phyloP scores from a whole-genome alignment of 2,329 filamentous ascomycete species.

The Ceratocystis destructans region DNA sequence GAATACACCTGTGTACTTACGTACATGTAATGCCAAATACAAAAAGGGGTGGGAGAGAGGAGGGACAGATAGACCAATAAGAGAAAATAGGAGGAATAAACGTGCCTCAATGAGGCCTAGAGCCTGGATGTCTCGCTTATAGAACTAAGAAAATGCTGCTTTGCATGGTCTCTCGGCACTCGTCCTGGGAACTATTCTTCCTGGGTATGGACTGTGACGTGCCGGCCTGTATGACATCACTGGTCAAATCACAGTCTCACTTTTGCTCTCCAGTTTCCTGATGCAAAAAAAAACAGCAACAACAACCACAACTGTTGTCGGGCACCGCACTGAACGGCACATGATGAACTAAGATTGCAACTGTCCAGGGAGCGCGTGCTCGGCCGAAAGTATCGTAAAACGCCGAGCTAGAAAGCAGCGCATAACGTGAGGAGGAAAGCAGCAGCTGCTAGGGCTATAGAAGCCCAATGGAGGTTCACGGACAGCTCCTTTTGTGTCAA shows the following conservation, averaged over 20 bases:
- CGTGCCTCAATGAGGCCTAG: too few relatives aligned
- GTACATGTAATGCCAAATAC: not conserved
- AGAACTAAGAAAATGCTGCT: not conserved
- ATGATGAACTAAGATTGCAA: not conserved
- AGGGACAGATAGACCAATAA: not conserved
- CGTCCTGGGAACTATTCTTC: not conserved
- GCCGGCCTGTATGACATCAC: not conserved
- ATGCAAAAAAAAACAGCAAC: not conserved
- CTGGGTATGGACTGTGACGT: not conserved
- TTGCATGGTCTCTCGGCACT: not conserved
- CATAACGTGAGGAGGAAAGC: not conserved
- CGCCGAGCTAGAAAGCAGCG: not conserved
- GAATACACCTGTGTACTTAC: not conserved
- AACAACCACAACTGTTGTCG: not conserved
- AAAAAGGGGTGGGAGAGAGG: not conserved
- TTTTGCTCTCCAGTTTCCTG: not conserved
- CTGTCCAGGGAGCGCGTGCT: not conserved
- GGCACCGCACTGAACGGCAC: constrained; percentile 1
- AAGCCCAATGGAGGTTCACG: not conserved
- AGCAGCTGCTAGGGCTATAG: not conserved
- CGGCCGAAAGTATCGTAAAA: not conserved
- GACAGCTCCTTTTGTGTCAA: not conserved
- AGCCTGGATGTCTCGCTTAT: too few relatives aligned
- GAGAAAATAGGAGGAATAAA: not conserved
- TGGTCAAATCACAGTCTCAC: not conserved